phyloP scores from a whole-genome alignment of 225 moss, liverwort and hornwort genomes.

The Bryoerythrophyllum caledonicum region DNA sequence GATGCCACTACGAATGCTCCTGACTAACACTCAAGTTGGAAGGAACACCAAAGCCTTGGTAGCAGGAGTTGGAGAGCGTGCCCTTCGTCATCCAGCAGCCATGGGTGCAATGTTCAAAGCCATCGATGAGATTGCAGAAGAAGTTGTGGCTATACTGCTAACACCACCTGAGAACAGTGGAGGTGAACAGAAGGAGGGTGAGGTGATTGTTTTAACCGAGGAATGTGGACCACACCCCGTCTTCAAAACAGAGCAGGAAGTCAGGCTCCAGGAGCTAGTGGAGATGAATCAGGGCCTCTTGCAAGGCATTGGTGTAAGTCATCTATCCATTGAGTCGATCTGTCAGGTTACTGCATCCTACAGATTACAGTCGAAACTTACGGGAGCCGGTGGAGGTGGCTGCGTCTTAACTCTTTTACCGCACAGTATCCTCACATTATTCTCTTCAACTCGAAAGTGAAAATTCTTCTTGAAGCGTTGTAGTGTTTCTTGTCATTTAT shows the following conservation, averaged over 20 bases:
- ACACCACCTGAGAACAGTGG: slow-evolving; percentile 22
- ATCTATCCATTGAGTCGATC: slow-evolving; percentile 81
- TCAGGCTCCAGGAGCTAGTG: slow-evolving; percentile 80
- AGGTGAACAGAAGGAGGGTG: slow-evolving; percentile 11
- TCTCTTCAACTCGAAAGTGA: neutral
- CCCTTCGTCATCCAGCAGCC: slow-evolving; percentile 73
- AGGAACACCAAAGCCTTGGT: slow-evolving; percentile 36
- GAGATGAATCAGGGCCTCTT: slow-evolving; percentile 95
- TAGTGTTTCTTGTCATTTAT: neutral
- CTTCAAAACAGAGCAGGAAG: slow-evolving; percentile 39
- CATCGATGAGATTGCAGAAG: slow-evolving; percentile 81
- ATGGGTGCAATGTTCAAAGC: slow-evolving; percentile 88
- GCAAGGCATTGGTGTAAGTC: slow-evolving; percentile 94
- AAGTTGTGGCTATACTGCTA: slow-evolving; percentile 72
- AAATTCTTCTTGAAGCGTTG: neutral
- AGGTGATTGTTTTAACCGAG: slow-evolving; percentile 21
- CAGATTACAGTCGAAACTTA: slow-evolving; percentile 80
- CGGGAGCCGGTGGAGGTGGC: slow-evolving; percentile 98
- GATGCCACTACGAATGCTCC: slow-evolving; percentile 78
- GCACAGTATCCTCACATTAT: slow-evolving; percentile 58
- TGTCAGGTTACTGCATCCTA: slow-evolving; percentile 72
- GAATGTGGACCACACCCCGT: slow-evolving; percentile 38
- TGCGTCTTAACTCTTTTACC: slow-evolving; percentile 95
- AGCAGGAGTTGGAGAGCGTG: slow-evolving; percentile 44
- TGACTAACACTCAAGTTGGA: slow-evolving; percentile 82